Conservation (phyloP, 2,329 filamentous ascomycete species). For the Xylaria arbuscula region DNA sequence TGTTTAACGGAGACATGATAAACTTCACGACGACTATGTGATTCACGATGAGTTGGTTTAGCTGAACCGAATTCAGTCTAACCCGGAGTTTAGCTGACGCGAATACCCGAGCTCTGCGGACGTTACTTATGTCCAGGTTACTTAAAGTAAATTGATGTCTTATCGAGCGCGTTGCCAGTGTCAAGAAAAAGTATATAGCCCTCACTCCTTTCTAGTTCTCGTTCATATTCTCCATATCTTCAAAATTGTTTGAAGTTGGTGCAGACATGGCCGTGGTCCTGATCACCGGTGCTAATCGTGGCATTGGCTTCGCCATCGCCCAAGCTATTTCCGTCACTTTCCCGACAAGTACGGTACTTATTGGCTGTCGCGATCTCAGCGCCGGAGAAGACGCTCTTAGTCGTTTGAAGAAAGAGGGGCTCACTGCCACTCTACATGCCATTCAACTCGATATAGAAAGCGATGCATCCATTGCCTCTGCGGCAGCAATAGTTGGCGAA, state of each 20-base stretch:
- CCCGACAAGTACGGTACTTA: neutral
- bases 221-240: neutral
- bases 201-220: neutral
- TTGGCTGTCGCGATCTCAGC: neutral
- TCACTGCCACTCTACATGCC: neutral
- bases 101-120: neutral
- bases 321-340: neutral
- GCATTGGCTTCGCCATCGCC: conserved; percentile 1
- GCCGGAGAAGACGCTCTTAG: neutral
- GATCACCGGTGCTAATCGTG: conserved; percentile 4
- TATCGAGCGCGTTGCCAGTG: neutral
- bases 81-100: neutral
- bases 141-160: neutral
- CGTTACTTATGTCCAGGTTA: neutral
- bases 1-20: neutral
- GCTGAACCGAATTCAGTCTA: neutral
- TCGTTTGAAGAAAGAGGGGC: neutral
- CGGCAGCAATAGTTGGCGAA: neutral
- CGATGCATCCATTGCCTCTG: neutral
- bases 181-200: neutral
- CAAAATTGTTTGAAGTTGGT: neutral
- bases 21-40: neutral
- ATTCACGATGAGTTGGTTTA: neutral
- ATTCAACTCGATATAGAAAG: conserved; percentile 2
- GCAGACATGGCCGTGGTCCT: neutral